Percentiles rank a stretch among this genome's conserved stretches.
Conservation (phyloP, 139 green algal species). For the Chlorella sp. region DNA sequence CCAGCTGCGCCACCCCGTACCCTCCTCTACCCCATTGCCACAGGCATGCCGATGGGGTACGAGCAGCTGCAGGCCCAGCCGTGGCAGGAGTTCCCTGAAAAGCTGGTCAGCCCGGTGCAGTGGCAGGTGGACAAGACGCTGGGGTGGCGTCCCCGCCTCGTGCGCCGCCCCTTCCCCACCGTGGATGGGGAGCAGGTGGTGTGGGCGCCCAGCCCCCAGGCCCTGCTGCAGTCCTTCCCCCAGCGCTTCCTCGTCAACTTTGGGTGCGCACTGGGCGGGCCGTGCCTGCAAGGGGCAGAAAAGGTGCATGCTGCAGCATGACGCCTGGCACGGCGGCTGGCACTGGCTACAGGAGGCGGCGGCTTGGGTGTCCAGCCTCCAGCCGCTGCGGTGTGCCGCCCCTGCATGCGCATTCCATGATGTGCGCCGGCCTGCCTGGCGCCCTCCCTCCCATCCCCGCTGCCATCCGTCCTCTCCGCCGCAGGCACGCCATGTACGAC, state of each 20-base stretch:
- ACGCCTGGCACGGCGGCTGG: too few species aligned
- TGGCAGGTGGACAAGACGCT: background rate
- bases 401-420: background rate
- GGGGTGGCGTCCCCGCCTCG: background rate
- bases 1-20: too few species aligned
- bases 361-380: too few species aligned
- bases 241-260: constrained; percentile 26
- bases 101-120: constrained; percentile 2
- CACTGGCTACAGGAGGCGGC: too few species aligned
- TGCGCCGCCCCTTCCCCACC: background rate
- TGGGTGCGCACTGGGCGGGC: too few species aligned
- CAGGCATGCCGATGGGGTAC: constrained; percentile 11
- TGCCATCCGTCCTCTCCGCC: too few species aligned
- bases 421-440: too few species aligned
- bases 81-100: constrained; percentile 1
- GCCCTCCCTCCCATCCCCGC: too few species aligned
- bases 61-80: background rate
- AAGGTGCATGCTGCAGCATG: too few species aligned
- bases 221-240: constrained; percentile 19
- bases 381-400: too few species aligned
- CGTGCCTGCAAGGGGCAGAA: too few species aligned
- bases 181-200: background rate
- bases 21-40: background rate
- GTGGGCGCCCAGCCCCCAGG: constrained; percentile 28
- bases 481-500: constrained; percentile 35